Evolutionary conservation across 2,329 filamentous ascomycete genomes (phyloP), one percentile per base, ranked within the genome.

Genomic region (Aureobasidium sp.): DNA sequence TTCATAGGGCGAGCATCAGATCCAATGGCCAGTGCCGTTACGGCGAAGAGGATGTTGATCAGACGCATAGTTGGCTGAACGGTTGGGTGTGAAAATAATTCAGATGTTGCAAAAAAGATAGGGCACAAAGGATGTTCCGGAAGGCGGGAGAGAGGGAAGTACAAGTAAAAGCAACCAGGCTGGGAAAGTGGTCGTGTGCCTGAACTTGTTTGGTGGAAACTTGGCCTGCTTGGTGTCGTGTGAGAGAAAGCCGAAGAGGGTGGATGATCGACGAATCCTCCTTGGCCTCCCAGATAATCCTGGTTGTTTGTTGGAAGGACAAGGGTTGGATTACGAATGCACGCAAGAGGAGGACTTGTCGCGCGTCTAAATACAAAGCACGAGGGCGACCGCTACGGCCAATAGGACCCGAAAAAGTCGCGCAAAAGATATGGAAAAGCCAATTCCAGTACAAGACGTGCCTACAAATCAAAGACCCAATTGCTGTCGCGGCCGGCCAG

Each of bases 301-400:
- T 48, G 55, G 41, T 45, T 51, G 44, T 60, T 41, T 41, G 44
- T 34, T 51, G 55, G 42, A 58, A 14, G 15, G 55, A 58, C 55
- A 47, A 58, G 55, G 55, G 39, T 58, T 57, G 51, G 53, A 57
- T 57, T 57, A 55, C 53, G 53, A 44, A 39, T 52, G 39, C 53
- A 37, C 39, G 17, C 27, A 29, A n/a, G 9, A 15, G 25, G 12
- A 25, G 31, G 55, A 20, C 31, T 58, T 58, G 48, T 58, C 55
- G 55, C 42, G 41, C 55, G 55, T 22, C 42, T 48, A 58, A 58
- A 48, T 48, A 58, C 45, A 47, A 27, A 48, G 11, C 11, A 41
- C 9, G 7, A 11, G n/a, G 37, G 5, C 25, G 22, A 15, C 31
- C 12, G 17, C 36, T 8, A 45, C 20, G 17, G n/a, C 29, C 37